These are phyloP conservation scores for Auriscalpium orientale DNA, from an alignment of 768 basidiomycete species.

Conservation along the genomic window DNA sequence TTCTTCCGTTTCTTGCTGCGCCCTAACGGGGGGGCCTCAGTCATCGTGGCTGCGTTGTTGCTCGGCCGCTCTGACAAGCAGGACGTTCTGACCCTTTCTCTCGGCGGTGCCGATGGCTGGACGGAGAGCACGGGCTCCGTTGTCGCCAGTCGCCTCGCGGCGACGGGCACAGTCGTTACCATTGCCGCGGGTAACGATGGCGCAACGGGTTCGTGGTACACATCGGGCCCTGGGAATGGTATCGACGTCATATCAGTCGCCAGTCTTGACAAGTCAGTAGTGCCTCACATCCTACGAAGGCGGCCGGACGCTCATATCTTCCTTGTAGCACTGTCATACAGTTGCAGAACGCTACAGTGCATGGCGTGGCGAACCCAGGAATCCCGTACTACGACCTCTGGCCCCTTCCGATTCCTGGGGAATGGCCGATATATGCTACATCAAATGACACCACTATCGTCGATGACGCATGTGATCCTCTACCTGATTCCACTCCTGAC, in stretches of 20 bases:
- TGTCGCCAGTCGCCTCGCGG: conserved; percentile 51
- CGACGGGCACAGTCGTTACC: conserved; percentile 51
- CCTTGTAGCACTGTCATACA: conserved; percentile 41
- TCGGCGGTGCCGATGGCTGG: conserved; percentile 61
- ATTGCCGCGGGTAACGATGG: conserved; percentile 54
- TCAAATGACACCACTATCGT: conserved; percentile 45
- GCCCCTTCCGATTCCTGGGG: conserved; percentile 38
- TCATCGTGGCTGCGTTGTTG: conserved; percentile 44
- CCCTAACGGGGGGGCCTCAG: conserved; percentile 22
- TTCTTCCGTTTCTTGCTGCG: neutral
- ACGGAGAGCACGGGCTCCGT: conserved; percentile 46
- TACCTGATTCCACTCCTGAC: conserved; percentile 47
- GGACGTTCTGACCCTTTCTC: conserved; percentile 60
- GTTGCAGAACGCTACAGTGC: conserved; percentile 46
- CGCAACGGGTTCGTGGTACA: conserved; percentile 53
- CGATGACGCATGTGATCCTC: conserved; percentile 52
- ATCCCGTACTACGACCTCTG: conserved; percentile 48
- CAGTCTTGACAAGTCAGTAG: conserved; percentile 38
- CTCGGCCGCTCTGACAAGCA: conserved; percentile 43
- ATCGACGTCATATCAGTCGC: conserved; percentile 51
- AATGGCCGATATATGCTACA: conserved; percentile 50
- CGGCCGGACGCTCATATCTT: no score
- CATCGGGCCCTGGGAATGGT: conserved; percentile 44
- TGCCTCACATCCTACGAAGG: neutral
- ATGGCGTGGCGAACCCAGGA: conserved; percentile 38